Percentiles rank a stretch among this genome's conserved stretches.
Evolutionary conservation across 2,329 filamentous ascomycete genomes (phyloP).

Genomic region (Blastomyces emzantsi): DNA sequence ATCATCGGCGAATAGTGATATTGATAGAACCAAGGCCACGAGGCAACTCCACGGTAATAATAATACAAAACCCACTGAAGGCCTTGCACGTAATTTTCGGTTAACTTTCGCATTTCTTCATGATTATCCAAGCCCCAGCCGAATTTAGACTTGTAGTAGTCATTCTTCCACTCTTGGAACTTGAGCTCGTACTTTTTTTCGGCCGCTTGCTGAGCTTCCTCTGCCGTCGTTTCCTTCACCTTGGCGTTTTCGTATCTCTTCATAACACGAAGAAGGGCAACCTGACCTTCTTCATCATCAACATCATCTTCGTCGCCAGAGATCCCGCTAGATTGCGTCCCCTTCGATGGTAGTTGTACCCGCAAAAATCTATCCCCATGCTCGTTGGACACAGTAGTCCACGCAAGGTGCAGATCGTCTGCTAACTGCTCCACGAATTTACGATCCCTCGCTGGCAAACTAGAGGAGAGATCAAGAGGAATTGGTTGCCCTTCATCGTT

Average conservation of each 20-base stretch:
- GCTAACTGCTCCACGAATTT: slow-evolving; percentile 89
- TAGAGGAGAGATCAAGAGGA: slow-evolving; percentile 63
- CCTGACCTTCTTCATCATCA: slow-evolving; percentile 71
- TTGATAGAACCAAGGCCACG: slow-evolving; percentile 96
- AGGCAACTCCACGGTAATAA: slow-evolving; percentile 94
- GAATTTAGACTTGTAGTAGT: slow-evolving; percentile 87
- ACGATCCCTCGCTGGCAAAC: slow-evolving; percentile 72
- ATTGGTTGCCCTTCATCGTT: slow-evolving; percentile 37
- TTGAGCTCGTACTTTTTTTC: slow-evolving; percentile 82
- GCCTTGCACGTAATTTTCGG: slow-evolving; percentile 95
- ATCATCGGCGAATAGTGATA: slow-evolving; percentile 99
- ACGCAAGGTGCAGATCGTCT: slow-evolving; percentile 55
- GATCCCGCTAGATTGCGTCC: slow-evolving; percentile 34
- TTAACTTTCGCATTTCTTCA: slow-evolving; percentile 68
- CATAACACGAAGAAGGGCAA: slow-evolving; percentile 76
- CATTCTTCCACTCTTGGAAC: slow-evolving; percentile 87
- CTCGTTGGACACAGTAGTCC: slow-evolving; percentile 55
- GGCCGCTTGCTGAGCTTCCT: slow-evolving; percentile 69
- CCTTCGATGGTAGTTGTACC: slow-evolving; percentile 49
- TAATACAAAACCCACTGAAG: slow-evolving; percentile 98
- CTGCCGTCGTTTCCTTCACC: slow-evolving; percentile 67
- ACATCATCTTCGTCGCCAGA: slow-evolving; percentile 50
- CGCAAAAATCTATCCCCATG: slow-evolving; percentile 58
- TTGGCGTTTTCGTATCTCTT: slow-evolving; percentile 86
- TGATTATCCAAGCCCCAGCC: slow-evolving; percentile 77